Base-by-base conservation (phyloP, 139 green algal species). In the Chlorella sorokiniana region DNA sequence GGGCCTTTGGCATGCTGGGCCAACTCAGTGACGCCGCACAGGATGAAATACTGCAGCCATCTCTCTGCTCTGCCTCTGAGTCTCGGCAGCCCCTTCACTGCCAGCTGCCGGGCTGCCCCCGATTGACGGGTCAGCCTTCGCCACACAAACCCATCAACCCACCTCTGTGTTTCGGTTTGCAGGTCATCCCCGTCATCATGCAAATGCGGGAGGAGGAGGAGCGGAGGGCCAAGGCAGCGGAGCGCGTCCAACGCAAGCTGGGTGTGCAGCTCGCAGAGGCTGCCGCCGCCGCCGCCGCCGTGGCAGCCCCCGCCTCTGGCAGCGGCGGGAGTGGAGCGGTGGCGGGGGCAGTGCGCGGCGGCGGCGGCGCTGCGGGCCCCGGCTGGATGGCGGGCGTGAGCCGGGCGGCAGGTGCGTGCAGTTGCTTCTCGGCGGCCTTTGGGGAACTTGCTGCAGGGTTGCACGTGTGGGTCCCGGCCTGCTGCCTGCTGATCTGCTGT, bases 181-280 rank as follows among this genome's bases (percentile, higher is more conserved):
- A 83, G 78, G 51, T 75, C 33, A 63, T 80, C 38, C 56, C 72
- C 5, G 27, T 38, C 38, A 69, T 81, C n/a, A 38, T 54, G n/a
- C 44, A 61, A 16, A 11, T 54, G 29, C n/a, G 45, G 63, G 63
- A 79, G 31, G 78, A 79, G 63, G 78, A 79, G 54, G 63, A 79
- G 78, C 69, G 69, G 25, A 38, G 54, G 5, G 9, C 27, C 38
- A 83, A 69, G 54, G 69, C 69, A 1, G 54, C 64, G 2, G 80
- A 82, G 54, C 63, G 63, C 6, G 74, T 85, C 69, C 73, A 85
- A 69, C 62, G 69, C 23, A 81, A 85, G 69, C 73, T 85, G 33
- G 72, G 80, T 0, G 44, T 78, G 79, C 35, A 65, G 62, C 20
- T 67, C 4, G 4, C 31, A 7, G 59, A 35, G 29, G 69, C 51